phyloP scores from a whole-genome alignment of 2,329 filamentous ascomycete species.

The Talaromyces sp. region DNA sequence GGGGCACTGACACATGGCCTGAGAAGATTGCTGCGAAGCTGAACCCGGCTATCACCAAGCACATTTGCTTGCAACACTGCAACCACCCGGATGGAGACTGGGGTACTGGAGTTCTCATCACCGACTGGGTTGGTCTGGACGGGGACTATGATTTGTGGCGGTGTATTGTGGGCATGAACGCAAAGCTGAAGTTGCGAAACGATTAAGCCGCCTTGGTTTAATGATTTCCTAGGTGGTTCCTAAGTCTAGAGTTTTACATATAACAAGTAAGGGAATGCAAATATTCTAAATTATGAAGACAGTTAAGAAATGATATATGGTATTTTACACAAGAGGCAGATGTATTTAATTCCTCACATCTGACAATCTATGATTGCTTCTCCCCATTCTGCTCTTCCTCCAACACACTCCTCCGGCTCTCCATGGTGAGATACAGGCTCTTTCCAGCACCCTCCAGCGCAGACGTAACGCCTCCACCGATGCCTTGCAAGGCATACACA shows the following conservation, averaged over 20 bases:
- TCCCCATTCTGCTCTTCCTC: conserved; percentile 59
- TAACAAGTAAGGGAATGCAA: background rate
- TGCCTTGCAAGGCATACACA: conserved; percentile 72
- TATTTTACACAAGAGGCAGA: conserved; percentile 6
- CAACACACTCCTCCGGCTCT: conserved; percentile 73
- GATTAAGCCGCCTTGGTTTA: background rate
- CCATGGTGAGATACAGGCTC: conserved; percentile 82
- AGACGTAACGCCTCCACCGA: conserved; percentile 71
- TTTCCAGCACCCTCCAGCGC: conserved; percentile 75
- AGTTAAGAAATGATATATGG: background rate
- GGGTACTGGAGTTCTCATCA: conserved; percentile 81
- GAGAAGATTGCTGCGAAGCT: conserved; percentile 83
- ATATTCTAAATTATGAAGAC: conserved; percentile 1
- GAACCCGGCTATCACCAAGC: conserved; percentile 68
- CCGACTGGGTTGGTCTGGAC: conserved; percentile 83
- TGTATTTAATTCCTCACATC: conserved; percentile 9
- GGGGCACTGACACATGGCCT: conserved; percentile 87
- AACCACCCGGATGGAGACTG: conserved; percentile 59
- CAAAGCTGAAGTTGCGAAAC: conserved; percentile 45
- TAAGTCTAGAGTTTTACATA: background rate
- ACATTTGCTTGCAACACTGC: conserved; percentile 52
- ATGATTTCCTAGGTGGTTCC: background rate
- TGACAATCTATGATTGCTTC: conserved; percentile 20
- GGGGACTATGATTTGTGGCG: conserved; percentile 88
- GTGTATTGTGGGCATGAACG: conserved; percentile 89